Base-by-base conservation (phyloP, 2,329 filamentous ascomycete species). In the Botrytis deweyae region DNA sequence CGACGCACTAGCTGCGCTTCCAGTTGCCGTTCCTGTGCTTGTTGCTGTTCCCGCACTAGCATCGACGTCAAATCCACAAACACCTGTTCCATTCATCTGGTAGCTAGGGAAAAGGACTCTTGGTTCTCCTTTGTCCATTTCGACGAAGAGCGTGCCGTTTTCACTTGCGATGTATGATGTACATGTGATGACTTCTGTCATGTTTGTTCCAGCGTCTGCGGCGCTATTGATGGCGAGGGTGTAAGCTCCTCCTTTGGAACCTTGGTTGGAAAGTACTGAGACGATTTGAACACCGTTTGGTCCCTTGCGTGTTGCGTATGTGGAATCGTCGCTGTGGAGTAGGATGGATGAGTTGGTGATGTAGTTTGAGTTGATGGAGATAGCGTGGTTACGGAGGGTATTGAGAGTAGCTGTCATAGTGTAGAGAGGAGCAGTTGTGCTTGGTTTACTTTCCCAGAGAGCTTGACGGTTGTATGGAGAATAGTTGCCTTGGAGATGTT, bases 391-490 rank as follows among this genome's bases (percentile, higher is more conserved):
- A 22, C 77, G 76, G 62, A 78, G 70, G 18, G 49, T 62, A 62
- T 78, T 78, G 38, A 78, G 59, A 29, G 58, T 52, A 38, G 63
- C 38, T 36, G 85, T 83, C n/a, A 81, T 78, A 25, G 75, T 75
- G 77, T 86, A 86, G 3, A 85, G 78, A 8, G 81, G 78, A 8
- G 80, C 75, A 0, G 76, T 77, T 0, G 81, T 85, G 40, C 78
- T 74, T 73, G 84, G 86, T 0, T 4, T 81, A 81, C 69, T 70
- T 1, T 82, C 75, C 85, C 84, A 86, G 49, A 82, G 78, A 2
- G 84, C 84, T 77, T 86, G 84, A 7, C 84, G 84, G 75, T 85
- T 84, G 46, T 78, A 61, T 1, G 84, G 84, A 40, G 82, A 83
- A 22, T 52, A 75, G 7, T 72, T 75, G 25, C 84, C 84, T 14